Evolutionary conservation across 257 asterid species (phyloP).

Genomic region (Galeopsis tetrahit): DNA sequence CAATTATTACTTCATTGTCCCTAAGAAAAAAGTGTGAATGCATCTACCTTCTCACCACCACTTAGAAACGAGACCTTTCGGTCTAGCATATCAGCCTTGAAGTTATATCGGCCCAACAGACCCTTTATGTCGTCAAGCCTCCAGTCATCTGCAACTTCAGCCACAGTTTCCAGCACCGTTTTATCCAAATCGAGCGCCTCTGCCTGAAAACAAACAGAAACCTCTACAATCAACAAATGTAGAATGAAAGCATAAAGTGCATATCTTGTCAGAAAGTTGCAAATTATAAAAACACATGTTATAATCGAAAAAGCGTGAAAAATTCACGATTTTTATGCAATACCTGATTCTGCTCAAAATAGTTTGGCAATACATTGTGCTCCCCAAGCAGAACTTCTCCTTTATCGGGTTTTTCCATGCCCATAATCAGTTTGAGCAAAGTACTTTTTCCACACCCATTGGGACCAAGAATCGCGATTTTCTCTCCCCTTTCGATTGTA

Average conservation of each 20-base stretch:
- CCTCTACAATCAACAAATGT: constrained; percentile 1
- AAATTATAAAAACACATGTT: too few species aligned
- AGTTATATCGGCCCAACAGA: constrained; percentile 90
- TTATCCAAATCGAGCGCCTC: constrained; percentile 96
- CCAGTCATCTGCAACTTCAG: constrained; percentile 98
- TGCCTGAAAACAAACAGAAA: constrained; percentile 56
- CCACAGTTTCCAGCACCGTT: constrained; percentile 77
- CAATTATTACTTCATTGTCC: too few species aligned
- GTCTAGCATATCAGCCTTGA: constrained; percentile 90
- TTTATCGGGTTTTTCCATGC: constrained; percentile 60
- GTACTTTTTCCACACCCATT: constrained; percentile 99
- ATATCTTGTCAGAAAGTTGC: too few species aligned
- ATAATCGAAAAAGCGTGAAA: too few species aligned
- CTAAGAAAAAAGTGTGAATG: neutral
- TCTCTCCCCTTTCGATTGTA: constrained; percentile 88
- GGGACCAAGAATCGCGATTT: constrained; percentile 97
- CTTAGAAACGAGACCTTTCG: constrained; percentile 91
- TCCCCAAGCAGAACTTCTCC: constrained; percentile 92
- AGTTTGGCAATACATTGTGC: constrained; percentile 90
- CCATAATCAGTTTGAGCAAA: constrained; percentile 91
- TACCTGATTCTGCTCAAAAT: constrained; percentile 99
- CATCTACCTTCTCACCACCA: constrained; percentile 96
- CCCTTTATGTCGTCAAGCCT: constrained; percentile 95
- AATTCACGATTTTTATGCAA: neutral
- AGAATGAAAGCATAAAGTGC: neutral